Evolutionary conservation across 2,329 filamentous ascomycete species (phyloP), one percentile per base, ranked within the genome.

Genomic region (Seiridium unicorne): DNA sequence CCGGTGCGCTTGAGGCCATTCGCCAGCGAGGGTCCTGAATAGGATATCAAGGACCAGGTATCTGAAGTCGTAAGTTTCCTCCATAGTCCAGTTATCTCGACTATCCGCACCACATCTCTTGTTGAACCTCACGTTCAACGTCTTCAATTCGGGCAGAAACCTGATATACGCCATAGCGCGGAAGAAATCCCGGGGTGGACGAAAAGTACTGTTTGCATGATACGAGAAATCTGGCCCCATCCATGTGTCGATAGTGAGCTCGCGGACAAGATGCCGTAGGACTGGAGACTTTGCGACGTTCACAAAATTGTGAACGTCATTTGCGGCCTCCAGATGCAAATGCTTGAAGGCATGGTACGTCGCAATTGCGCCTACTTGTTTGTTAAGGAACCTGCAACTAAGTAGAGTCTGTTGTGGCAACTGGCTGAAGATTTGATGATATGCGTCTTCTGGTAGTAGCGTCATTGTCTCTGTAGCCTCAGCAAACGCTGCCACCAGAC

Each of bases 231-330:
- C 44, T 11, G 53, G 46, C n/a, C 55, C 55, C 13, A 55, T 44
- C 55, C 51, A 60, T 3, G 53, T 42, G 51, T 58, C 48, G 9
- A 62, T 51, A 2, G 55, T 60, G 46, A 62, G 35, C 51, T 60
- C 61, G 13, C 38, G 54, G 11, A 62, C 61, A 5, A 51, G 40
- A 8, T 11, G 44, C 36, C 58, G 55, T 13, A 62, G 46, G 9
- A 13, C 8, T 7, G 26, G 11, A 13, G 47, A 58, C 32, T 51
- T 44, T n/a, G 58, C 58, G 18, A 62, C 48, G 34, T 54, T 38
- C 36, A 56, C 36, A n/a, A 62, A 49, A 2, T 13, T 32, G 13
- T 11, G 10, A 13, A 48, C 36, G 18, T 54, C 48, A 18, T 35
- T 13, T 6, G 35, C 18, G 8, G 58, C 58, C 6, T 51, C 42